Conservation (phyloP, 169 alveolate species). For the Plasmodium billcollinsi region DNA sequence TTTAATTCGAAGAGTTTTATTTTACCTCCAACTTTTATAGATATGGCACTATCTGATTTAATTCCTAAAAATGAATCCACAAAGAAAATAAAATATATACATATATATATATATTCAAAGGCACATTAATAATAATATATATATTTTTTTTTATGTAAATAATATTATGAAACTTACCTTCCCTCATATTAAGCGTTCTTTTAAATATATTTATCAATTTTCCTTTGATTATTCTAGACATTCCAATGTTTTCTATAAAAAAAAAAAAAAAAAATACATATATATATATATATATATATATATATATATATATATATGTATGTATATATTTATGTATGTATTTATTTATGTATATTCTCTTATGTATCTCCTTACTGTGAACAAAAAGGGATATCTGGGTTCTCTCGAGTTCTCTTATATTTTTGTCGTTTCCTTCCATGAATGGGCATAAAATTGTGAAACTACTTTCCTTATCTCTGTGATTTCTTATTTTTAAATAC, state of each 20-base stretch:
- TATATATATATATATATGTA: neutral
- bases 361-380: conserved; percentile 17
- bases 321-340: no score
- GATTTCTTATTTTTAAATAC: conserved; percentile 46
- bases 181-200: conserved; percentile 10
- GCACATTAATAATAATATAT: neutral
- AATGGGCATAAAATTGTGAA: conserved; percentile 47
- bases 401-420: conserved; percentile 38
- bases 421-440: conserved; percentile 59
- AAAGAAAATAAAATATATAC: neutral
- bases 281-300: neutral
- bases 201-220: conserved; percentile 29
- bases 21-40: conserved; percentile 70
- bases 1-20: no score
- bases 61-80: conserved; percentile 1
- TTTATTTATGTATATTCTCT: neutral
- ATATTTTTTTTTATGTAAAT: neutral
- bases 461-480: conserved; percentile 32
- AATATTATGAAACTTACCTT: conserved; percentile 18
- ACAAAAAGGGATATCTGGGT: conserved; percentile 28
- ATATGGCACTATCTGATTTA: conserved; percentile 47
- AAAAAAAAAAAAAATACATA: neutral
- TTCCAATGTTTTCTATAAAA: conserved; percentile 31
- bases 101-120: neutral
- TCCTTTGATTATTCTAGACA: conserved; percentile 31